Base-by-base conservation (phyloP, 306 rosid species). In the Abrus precatorius region DNA sequence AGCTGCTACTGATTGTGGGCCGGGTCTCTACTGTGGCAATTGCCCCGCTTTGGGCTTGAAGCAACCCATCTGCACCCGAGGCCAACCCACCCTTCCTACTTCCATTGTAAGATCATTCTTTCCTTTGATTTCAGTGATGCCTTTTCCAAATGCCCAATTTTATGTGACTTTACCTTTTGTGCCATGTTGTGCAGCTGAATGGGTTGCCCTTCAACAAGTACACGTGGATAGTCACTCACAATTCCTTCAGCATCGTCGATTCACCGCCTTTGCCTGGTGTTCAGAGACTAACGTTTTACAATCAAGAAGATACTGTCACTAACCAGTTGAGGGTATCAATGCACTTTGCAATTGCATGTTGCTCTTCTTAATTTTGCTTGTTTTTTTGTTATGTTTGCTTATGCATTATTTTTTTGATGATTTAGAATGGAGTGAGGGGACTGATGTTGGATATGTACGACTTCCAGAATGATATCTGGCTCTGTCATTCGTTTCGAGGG, bases 381-480 rank as follows among this genome's bases (percentile, higher is more conserved):
- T 13, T 1, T 30, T 43, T 57, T 12, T 28, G n/a, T 47, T 30
- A 36, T 44, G 2, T 71, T 82, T 57, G 49, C 27, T 41, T 14
- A 9, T 40, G 69, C 12, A 14, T 50, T 68, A 6, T 12, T 70
- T 69, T 67, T 4, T 41, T 77, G 20, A 38, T 88, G 60, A 50
- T 85, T 77, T 77, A 96, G 99, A 96, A 96, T 87, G 99, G 99
- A 82, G 99, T 92, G 84, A 91, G 99, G 86, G 99, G 99, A 66
- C 86, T 96, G 76, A 96, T 96, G 99, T 79, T 96, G 94, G 99
- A 96, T 81, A 92, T 96, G 99, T 96, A 96, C 78, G 98, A 96
- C 82, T 96, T 88, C 77, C 81, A 87, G 84, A 86, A 93, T 41
- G 97, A 96, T 89, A 92, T 96, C 86, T 96, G 99, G 99, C 98